Evolutionary conservation across 495 filamentous ascomycete species (phyloP).

Genomic region (Ascodesmis nigricans): DNA sequence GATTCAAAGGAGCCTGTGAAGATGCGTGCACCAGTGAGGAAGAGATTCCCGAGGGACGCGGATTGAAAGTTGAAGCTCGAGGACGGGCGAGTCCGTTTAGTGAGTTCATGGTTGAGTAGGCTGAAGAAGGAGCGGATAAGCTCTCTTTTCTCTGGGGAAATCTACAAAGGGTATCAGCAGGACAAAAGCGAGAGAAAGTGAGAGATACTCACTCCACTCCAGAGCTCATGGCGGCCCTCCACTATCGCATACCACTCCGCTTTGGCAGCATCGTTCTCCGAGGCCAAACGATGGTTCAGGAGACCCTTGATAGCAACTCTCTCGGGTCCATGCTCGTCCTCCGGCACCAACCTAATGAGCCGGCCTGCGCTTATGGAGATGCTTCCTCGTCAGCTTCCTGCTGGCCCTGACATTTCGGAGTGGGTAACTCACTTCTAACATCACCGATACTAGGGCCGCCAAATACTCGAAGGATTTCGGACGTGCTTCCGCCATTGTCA

Average conservation of each 20-base stretch:
- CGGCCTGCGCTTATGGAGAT: no score
- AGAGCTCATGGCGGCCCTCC: constrained; percentile 52
- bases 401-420: neutral
- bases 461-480: constrained; percentile 77
- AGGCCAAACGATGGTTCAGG: constrained; percentile 66
- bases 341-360: constrained; percentile 73
- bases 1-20: constrained; percentile 65
- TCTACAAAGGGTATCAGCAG: constrained; percentile 20
- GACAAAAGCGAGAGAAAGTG: constrained; percentile 1
- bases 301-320: constrained; percentile 49
- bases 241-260: constrained; percentile 77
- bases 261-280: constrained; percentile 30
- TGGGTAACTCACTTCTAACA: constrained; percentile 46
- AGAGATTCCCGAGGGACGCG: constrained; percentile 83
- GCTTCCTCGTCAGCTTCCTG: no score
- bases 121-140: constrained; percentile 82
- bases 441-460: constrained; percentile 88
- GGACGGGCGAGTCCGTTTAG: constrained; percentile 57
- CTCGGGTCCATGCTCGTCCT: constrained; percentile 33
- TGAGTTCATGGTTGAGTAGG: constrained; percentile 67
- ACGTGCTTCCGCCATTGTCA: constrained; percentile 84
- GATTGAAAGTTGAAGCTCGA: constrained; percentile 71
- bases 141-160: constrained; percentile 69
- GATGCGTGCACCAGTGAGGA: constrained; percentile 63
- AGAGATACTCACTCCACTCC: constrained; percentile 26